phyloP scores from a whole-genome alignment of 208 protist genomes.

The Wallacemonas rigidus region DNA sequence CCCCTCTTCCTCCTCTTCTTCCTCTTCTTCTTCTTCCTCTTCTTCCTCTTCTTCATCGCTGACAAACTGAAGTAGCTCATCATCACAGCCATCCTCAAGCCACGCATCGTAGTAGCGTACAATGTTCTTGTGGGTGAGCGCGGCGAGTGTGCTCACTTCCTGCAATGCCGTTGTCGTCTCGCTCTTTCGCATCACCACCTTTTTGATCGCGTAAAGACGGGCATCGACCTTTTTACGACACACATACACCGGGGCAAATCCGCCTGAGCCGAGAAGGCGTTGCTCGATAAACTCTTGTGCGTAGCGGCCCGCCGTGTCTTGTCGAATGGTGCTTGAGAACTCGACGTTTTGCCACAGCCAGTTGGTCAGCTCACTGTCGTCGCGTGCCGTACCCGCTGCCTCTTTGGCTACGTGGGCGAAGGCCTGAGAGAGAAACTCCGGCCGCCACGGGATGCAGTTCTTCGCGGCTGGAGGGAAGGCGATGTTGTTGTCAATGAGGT shows the following conservation, averaged over 20 bases:
- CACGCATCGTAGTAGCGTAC: constrained; percentile 91
- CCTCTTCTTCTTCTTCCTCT: constrained; percentile 45
- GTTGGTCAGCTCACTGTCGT: constrained; percentile 46
- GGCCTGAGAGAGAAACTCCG: constrained; percentile 42
- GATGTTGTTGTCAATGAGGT: constrained; percentile 51
- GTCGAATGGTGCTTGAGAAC: constrained; percentile 43
- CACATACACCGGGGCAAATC: constrained; percentile 86
- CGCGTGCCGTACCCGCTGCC: constrained; percentile 14
- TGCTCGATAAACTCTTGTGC: constrained; percentile 84
- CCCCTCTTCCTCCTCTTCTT: neutral
- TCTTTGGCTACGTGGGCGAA: constrained; percentile 32
- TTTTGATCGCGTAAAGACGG: constrained; percentile 84
- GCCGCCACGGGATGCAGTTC: constrained; percentile 61
- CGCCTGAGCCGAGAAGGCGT: constrained; percentile 67
- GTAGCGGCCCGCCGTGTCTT: constrained; percentile 63
- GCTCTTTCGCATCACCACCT: constrained; percentile 61
- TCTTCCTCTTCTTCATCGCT: constrained; percentile 41
- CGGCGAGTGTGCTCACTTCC: constrained; percentile 81
- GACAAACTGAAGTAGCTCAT: constrained; percentile 66
- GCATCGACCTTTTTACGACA: constrained; percentile 87
- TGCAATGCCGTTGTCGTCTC: constrained; percentile 35
- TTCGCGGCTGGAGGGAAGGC: constrained; percentile 54
- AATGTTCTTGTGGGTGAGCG: constrained; percentile 82
- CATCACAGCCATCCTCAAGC: constrained; percentile 83
- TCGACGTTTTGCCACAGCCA: constrained; percentile 82